Evolutionary conservation across 1,284 basidiomycete genomes (phyloP).

Genomic region (Cryptococcus maquisensis): DNA sequence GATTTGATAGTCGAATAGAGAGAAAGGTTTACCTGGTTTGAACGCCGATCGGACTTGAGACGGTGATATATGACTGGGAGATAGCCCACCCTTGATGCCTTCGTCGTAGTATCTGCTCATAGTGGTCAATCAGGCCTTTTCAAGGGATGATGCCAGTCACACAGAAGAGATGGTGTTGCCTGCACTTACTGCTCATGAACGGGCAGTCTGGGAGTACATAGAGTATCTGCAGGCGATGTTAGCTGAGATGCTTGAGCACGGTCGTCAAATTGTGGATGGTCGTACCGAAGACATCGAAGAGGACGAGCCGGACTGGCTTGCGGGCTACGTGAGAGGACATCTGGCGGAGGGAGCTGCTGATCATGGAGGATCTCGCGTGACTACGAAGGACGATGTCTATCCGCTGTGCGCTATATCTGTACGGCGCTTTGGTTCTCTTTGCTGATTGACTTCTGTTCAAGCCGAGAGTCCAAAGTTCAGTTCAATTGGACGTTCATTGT

Average conservation of each 20-base stretch:
- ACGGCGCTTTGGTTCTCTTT: background rate
- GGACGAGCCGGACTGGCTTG: slow-evolving; percentile 40
- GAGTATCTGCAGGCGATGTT: slow-evolving; percentile 34
- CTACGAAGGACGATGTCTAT: background rate
- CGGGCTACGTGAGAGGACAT: slow-evolving; percentile 5
- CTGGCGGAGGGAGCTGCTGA: background rate
- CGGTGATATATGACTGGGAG: slow-evolving; percentile 23
- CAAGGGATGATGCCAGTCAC: background rate
- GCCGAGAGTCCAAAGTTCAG: too few species aligned
- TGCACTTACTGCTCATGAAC: slow-evolving; percentile 44
- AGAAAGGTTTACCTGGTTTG: slow-evolving; percentile 31
- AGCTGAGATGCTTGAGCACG: background rate
- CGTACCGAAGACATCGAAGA: slow-evolving; percentile 48
- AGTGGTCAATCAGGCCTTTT: background rate
- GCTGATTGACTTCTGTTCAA: too few species aligned
- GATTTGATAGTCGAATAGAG: background rate
- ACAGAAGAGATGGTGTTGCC: background rate
- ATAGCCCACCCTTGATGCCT: slow-evolving; percentile 38
- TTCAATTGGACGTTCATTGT: too few species aligned
- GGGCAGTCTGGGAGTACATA: slow-evolving; percentile 45
- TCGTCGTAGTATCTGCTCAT: slow-evolving; percentile 41
- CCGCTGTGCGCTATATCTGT: background rate
- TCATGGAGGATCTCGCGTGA: background rate
- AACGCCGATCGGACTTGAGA: slow-evolving; percentile 39
- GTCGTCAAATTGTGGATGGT: background rate